These are phyloP conservation scores for Trichoderma koningii DNA, from an alignment of 2,329 filamentous ascomycete species.

Conservation along the genomic window DNA sequence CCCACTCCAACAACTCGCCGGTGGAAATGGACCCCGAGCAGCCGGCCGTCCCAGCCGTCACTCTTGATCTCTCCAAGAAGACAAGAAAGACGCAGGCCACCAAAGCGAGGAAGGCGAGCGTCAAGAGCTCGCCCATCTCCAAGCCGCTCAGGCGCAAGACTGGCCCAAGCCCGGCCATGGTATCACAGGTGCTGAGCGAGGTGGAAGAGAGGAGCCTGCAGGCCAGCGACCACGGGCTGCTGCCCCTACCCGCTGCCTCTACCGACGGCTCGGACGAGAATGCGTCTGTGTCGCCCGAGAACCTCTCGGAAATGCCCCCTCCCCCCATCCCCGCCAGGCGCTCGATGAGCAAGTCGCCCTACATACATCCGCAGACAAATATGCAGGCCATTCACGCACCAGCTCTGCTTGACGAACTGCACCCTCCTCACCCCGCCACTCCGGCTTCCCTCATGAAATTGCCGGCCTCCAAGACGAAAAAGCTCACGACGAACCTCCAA, in stretches of 20 bases:
- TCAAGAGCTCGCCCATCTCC: conserved; percentile 72
- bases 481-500: conserved; percentile 44
- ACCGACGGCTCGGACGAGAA: conserved; percentile 65
- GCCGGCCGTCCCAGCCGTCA: conserved; percentile 42
- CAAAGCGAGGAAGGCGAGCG: conserved; percentile 55
- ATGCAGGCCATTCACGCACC: conserved; percentile 27
- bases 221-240: conserved; percentile 42
- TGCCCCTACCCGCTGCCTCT: conserved; percentile 43
- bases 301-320: conserved; percentile 66
- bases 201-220: conserved; percentile 47
- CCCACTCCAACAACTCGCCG: conserved; percentile 54
- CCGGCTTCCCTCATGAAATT: conserved; percentile 87
- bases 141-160: conserved; percentile 63
- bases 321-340: conserved; percentile 66
- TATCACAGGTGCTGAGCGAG: conserved; percentile 58
- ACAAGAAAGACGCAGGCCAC: conserved; percentile 53
- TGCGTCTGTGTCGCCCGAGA: conserved; percentile 65
- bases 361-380: conserved; percentile 58
- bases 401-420: conserved; percentile 25
- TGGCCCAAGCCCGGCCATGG: conserved; percentile 56
- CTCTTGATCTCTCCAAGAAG: conserved; percentile 55
- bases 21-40: conserved; percentile 59
- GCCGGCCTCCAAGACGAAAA: conserved; percentile 56
- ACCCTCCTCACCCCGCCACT: conserved; percentile 68
- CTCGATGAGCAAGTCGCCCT: conserved; percentile 68